These are phyloP conservation scores for Kingdonia uniflora DNA, from an alignment of 164 flowering plant genomes.

Conservation along the genomic window DNA sequence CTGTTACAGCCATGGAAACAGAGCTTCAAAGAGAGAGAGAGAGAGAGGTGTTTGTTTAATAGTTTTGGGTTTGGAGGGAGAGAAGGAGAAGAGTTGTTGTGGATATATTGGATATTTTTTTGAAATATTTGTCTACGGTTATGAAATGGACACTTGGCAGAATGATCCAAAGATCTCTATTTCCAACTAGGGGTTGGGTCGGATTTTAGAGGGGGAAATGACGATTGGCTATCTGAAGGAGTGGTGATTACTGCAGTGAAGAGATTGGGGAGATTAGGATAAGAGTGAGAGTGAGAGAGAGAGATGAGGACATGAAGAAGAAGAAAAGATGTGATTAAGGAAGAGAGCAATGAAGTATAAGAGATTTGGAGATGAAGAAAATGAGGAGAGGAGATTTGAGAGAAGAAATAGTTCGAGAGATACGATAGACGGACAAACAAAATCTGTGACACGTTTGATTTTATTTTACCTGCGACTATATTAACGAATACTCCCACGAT, in stretches of 20 bases:
- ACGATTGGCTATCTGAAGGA: neutral
- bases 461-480: no score
- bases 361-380: no score
- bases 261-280: neutral
- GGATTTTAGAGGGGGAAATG: neutral
- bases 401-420: no score
- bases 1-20: slow-evolving; percentile 50
- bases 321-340: no score
- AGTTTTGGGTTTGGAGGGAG: slow-evolving; percentile 4
- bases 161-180: slow-evolving; percentile 13
- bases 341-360: no score
- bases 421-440: no score
- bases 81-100: slow-evolving; percentile 1
- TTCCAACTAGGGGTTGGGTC: neutral
- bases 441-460: no score
- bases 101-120: neutral
- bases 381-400: no score
- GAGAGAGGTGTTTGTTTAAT: neutral
- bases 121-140: slow-evolving; percentile 20
- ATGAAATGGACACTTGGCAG: slow-evolving; percentile 33
- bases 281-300: neutral
- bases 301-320: neutral
- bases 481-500: no score
- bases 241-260: neutral
- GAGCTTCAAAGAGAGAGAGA: slow-evolving; percentile 6